Base-by-base conservation (phyloP, 192 early-diverging fungal species). In the Coemansia sp. region DNA sequence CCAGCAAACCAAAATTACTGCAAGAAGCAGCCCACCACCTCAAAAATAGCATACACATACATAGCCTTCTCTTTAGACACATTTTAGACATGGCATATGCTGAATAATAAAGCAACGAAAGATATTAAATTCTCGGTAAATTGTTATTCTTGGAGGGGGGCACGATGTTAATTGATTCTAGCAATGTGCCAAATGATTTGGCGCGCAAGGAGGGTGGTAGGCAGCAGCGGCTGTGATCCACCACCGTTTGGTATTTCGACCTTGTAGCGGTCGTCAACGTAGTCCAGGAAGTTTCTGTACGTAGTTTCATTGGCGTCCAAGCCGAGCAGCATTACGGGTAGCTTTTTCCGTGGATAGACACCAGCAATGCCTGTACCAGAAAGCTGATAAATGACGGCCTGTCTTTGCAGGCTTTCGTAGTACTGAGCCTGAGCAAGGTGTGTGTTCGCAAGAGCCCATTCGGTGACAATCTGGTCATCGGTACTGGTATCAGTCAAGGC, bases 361-460 rank as follows among this genome's bases (percentile, higher is more conserved):
- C 14, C 22, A 29, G 13, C 22, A 47, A 17, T 3, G 15, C 50
- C 38, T 23, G 53, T 57, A 19, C 34, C 54, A 15, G 42, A 19
- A 22, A 72, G 55, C 0, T 23, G 5, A 17, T 65, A 28, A 0
- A 40, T 40, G 2, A 69, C 45, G 34, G 41, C 29, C 7, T 53
- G 48, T 34, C 59, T 54, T 36, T 66, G 62, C 34, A 37, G 25
- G 25, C 41, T 25, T 34, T 75, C 73, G 59, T 65, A 69, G 11
- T 55, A 75, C 67, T 75, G 73, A 0, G 67, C 67, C 27, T 75
- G 73, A 25, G 59, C 63, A 23, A 75, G 33, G 28, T 62, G 53
- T 4, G 73, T 59, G 50, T 54, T 62, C 6, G 45, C 57, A 4
- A 69, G 20, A 4, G 63, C 67, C 73, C 73, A 75, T 27, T 69